Percentiles rank a stretch among this genome's conserved stretches.
phyloP scores from a whole-genome alignment of 2,329 filamentous ascomycete genomes.

The Sporothrix phasma region DNA sequence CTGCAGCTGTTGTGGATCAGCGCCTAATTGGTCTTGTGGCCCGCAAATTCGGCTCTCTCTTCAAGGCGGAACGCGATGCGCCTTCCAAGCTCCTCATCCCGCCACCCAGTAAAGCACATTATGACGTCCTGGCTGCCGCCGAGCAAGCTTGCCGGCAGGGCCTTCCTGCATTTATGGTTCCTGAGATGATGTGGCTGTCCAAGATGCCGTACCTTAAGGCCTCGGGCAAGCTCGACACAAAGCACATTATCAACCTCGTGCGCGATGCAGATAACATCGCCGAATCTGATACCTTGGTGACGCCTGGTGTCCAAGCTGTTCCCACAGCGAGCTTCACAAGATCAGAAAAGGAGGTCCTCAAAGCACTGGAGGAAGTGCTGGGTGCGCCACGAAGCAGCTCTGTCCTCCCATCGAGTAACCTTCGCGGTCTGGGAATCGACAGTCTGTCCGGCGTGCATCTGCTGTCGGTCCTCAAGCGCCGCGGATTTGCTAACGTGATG shows the following conservation, averaged over 20 bases:
- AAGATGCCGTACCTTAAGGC: constrained; percentile 11
- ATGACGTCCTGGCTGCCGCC: not conserved
- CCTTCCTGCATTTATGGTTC: constrained; percentile 16
- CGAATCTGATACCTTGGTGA: not conserved
- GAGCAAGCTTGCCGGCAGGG: constrained; percentile 8
- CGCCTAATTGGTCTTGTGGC: constrained; percentile 8
- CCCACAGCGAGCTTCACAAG: not conserved
- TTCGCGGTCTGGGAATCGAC: constrained; percentile 19
- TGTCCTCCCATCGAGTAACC: not conserved
- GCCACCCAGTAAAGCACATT: not conserved
- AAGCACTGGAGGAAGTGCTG: not conserved
- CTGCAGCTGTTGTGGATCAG: constrained; percentile 12
- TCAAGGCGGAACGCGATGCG: constrained; percentile 5
- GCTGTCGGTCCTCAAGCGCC: constrained; percentile 14
- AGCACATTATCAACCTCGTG: constrained; percentile 8
- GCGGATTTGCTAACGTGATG: constrained; percentile 15
- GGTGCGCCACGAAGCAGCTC: not conserved
- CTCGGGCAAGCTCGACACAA: constrained; percentile 15
- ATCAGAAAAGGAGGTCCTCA: not conserved
- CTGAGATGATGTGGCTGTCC: constrained; percentile 14
- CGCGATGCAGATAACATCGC: not conserved
- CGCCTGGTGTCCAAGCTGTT: not conserved
- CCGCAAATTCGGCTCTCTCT: not conserved
- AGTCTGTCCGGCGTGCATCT: constrained; percentile 20
- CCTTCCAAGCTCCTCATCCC: not conserved